Conservation (phyloP, 2,329 filamentous ascomycete genomes). For the Neoascochyta sp. region DNA sequence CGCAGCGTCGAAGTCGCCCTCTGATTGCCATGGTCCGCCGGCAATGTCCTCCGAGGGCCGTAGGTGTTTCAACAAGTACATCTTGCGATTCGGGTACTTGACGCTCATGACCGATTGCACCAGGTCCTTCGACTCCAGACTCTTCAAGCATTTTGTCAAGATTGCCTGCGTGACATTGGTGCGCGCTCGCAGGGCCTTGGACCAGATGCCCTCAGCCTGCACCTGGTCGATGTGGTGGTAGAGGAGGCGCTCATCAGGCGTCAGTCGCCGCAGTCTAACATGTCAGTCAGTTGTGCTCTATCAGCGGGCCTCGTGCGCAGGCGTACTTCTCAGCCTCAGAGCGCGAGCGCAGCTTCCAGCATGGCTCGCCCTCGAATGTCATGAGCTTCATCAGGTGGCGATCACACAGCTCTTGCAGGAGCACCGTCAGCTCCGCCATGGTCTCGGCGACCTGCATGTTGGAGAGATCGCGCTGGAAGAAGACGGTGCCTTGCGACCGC, state of each 20-base stretch:
- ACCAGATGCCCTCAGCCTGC: slow-evolving; percentile 84
- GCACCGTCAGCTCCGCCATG: slow-evolving; percentile 28
- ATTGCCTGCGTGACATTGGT: slow-evolving; percentile 81
- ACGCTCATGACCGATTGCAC: slow-evolving; percentile 90
- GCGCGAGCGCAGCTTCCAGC: slow-evolving; percentile 37
- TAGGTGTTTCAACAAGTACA: slow-evolving; percentile 88
- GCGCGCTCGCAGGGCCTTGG: slow-evolving; percentile 73
- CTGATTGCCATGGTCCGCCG: slow-evolving; percentile 91
- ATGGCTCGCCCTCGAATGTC: slow-evolving; percentile 34
- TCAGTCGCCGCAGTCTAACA: slow-evolving; percentile 45
- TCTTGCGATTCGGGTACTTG: slow-evolving; percentile 85
- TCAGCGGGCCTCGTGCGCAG: background rate
- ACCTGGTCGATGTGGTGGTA: slow-evolving; percentile 87
- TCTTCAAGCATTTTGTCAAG: slow-evolving; percentile 77
- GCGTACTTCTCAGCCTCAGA: slow-evolving; percentile 38
- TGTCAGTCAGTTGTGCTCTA: slow-evolving; percentile 7
- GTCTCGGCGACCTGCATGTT: slow-evolving; percentile 37
- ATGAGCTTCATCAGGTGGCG: slow-evolving; percentile 39
- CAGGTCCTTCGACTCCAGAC: slow-evolving; percentile 74
- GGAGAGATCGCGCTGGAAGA: slow-evolving; percentile 40
- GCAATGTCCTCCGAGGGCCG: slow-evolving; percentile 85
- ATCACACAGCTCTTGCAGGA: slow-evolving; percentile 35
- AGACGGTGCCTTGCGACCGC: slow-evolving; percentile 33
- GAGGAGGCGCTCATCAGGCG: slow-evolving; percentile 73
- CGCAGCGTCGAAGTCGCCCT: slow-evolving; percentile 81